phyloP scores from a whole-genome alignment of 768 basidiomycete species.

The Pleurotus eryngii region DNA sequence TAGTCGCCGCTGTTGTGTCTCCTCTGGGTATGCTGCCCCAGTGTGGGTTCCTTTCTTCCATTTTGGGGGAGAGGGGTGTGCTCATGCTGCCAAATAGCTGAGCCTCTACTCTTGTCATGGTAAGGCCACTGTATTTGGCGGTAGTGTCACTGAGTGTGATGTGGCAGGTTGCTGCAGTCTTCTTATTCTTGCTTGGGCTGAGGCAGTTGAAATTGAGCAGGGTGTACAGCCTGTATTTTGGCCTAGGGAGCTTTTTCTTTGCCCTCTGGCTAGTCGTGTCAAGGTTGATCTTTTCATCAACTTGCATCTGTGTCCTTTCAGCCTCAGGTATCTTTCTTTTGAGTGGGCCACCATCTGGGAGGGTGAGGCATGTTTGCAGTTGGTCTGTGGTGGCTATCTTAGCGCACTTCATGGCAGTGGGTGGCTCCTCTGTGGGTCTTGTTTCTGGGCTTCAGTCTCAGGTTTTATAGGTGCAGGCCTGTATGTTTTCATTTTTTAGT shows the following conservation, averaged over 20 bases:
- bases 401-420: too few species aligned
- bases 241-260: neutral
- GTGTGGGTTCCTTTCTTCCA: neutral
- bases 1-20: neutral
- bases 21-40: neutral
- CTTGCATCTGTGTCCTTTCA: neutral
- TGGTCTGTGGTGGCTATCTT: too few species aligned
- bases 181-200: too few species aligned
- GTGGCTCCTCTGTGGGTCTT: too few species aligned
- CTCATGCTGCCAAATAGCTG: neutral
- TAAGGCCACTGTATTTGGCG: too few species aligned
- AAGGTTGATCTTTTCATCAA: neutral
- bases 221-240: neutral
- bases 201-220: neutral
- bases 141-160: too few species aligned
- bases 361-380: neutral
- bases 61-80: neutral
- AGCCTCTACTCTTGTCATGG: neutral
- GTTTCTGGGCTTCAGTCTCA: too few species aligned
- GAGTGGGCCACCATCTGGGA: neutral
- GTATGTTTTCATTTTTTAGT: too few species aligned
- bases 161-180: too few species aligned
- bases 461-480: too few species aligned
- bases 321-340: neutral
- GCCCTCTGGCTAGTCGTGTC: neutral